Evolutionary conservation across 352 stramenopile genomes (phyloP).

Genomic region (Pythium volutum): DNA sequence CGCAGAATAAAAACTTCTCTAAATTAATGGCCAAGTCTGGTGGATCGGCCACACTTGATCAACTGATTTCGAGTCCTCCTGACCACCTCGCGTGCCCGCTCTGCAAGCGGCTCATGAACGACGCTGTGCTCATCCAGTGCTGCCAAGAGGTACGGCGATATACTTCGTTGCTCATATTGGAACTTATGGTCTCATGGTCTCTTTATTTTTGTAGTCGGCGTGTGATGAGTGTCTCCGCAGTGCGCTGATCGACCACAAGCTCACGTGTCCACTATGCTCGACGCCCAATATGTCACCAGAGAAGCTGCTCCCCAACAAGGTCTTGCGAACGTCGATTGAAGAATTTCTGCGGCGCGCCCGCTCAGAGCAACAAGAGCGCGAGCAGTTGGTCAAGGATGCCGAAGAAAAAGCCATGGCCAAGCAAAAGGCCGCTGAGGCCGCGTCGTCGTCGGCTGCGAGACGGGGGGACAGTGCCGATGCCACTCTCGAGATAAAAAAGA

Average conservation of each 20-base stretch:
- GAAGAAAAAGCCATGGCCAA: slow-evolving; percentile 80
- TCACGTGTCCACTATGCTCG: slow-evolving; percentile 78
- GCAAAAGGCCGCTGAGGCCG: slow-evolving; percentile 67
- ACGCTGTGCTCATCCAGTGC: slow-evolving; percentile 85
- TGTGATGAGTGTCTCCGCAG: slow-evolving; percentile 82
- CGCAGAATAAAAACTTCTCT: slow-evolving; percentile 90
- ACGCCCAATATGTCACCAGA: slow-evolving; percentile 83
- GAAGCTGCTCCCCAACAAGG: slow-evolving; percentile 82
- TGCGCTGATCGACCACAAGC: slow-evolving; percentile 74
- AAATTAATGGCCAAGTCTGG: slow-evolving; percentile 89
- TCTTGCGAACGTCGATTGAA: slow-evolving; percentile 76
- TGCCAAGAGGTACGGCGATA: slow-evolving; percentile 78
- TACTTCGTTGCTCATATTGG: slow-evolving; percentile 12
- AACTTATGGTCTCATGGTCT: neutral
- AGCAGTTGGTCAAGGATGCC: slow-evolving; percentile 81
- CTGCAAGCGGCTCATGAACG: slow-evolving; percentile 86
- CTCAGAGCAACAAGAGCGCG: slow-evolving; percentile 80
- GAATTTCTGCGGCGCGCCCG: slow-evolving; percentile 76
- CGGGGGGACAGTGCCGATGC: slow-evolving; percentile 75
- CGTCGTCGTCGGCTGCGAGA: slow-evolving; percentile 45
- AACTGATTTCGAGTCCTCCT: slow-evolving; percentile 88
- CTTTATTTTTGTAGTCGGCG: slow-evolving; percentile 43
- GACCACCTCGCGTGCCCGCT: slow-evolving; percentile 87
- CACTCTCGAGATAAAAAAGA: slow-evolving; percentile 84
- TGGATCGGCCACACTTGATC: slow-evolving; percentile 86